Evolutionary conservation across 2,329 filamentous ascomycete species (phyloP), one percentile per base, ranked within the genome.

Genomic region (Verticillium tricorpus): DNA sequence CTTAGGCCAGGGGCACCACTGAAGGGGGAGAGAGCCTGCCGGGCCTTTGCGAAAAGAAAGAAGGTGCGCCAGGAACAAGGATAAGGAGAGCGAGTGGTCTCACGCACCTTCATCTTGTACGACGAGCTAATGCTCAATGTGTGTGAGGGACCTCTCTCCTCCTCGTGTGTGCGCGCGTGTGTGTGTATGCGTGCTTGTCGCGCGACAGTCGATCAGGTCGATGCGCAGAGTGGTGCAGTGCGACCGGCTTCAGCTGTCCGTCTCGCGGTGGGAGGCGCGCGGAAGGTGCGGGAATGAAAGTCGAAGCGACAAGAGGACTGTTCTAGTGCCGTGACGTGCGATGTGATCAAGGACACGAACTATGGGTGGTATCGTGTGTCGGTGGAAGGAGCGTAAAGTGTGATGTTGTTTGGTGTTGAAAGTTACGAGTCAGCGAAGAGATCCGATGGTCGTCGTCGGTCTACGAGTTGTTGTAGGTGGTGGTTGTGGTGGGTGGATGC

Each of bases 41-140:
- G 34, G 34, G 14, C 14, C 9, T 35, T 35, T 14, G 34, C 34
- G 34, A 35, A 9, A 35, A 14, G 34, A 35, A 35, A 35, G 34
- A 11, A 4, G 34, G 6, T 12, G 34, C 34, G 34, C 34, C 9
- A 35, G 34, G 34, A 35, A 14, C 34, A 35, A 35, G 34, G 34
- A 7, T 35, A 14, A 14, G 9, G 39, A 54, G 22, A 15, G 45
- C 17, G 32, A 52, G 25, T 15, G 34, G 58, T 55, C 57, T 59
- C 58, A 66, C 64, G 58, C 63, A 66, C 64, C 64, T 66, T 66
- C 64, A 66, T 66, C 60, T 66, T 59, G 64, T 65, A 61, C 58
- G 40, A 66, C 64, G 31, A 56, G 31, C 25, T 56, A 32, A 56
- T 52, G 45, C 45, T 52, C 45, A 22, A 5, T 17, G 45, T 52